phyloP scores from a whole-genome alignment of 257 asterid genomes.

The Lithospermum erythrorhizon region DNA sequence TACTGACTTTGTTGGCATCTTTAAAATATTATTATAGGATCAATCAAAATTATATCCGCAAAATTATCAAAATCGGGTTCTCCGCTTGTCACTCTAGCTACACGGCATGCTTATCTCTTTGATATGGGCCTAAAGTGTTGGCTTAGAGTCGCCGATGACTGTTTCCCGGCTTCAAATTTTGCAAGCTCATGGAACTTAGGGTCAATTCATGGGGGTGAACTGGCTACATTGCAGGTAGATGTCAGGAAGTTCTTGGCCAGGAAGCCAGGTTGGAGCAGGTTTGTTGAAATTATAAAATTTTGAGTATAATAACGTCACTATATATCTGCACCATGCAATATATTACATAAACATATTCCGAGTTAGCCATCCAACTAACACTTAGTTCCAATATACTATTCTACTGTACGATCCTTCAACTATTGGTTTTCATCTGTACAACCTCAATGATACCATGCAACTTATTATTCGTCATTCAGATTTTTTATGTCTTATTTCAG shows the following conservation, averaged over 20 bases:
- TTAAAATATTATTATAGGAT: slow-evolving; percentile 32
- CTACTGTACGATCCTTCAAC: too few species aligned
- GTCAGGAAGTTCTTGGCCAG: slow-evolving; percentile 80
- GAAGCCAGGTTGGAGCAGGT: slow-evolving; percentile 98
- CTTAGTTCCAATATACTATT: too few species aligned
- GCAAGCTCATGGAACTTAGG: slow-evolving; percentile 87
- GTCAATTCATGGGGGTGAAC: slow-evolving; percentile 79
- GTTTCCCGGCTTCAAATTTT: slow-evolving; percentile 86
- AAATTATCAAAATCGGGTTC: slow-evolving; percentile 77
- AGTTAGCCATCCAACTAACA: too few species aligned
- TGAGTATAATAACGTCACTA: neutral
- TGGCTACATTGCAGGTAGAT: slow-evolving; percentile 83
- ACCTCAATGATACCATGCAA: too few species aligned
- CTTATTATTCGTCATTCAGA: too few species aligned
- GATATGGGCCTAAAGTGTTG: slow-evolving; percentile 83
- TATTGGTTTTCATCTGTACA: too few species aligned
- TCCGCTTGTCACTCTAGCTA: slow-evolving; percentile 84
- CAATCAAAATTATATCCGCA: slow-evolving; percentile 83
- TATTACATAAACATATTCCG: too few species aligned
- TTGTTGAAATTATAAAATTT: neutral
- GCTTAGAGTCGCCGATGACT: slow-evolving; percentile 93
- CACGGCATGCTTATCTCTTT: slow-evolving; percentile 84
- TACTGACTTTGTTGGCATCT: neutral
- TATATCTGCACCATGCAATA: neutral
- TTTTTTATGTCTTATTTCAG: too few species aligned